Evolutionary conservation across 192 early-diverging fungal species (phyloP).

Genomic region (Lobosporangium transversale): DNA sequence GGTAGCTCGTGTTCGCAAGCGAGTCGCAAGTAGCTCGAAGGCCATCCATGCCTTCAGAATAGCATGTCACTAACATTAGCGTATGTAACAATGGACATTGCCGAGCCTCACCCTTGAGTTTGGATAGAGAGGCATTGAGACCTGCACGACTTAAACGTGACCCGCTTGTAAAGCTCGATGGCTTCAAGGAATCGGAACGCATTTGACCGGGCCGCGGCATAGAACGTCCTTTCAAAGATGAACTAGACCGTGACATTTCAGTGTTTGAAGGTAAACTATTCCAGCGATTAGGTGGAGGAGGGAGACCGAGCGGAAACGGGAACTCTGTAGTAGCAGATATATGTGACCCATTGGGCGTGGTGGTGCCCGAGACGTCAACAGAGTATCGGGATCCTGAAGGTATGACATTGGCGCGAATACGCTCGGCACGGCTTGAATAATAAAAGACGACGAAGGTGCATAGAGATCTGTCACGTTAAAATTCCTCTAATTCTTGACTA

Average conservation of each 20-base stretch:
- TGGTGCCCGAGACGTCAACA: slow-evolving; percentile 15
- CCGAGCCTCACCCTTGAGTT: slow-evolving; percentile 51
- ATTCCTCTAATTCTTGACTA: neutral
- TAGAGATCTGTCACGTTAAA: neutral
- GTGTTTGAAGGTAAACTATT: slow-evolving; percentile 23
- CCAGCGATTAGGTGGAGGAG: slow-evolving; percentile 45
- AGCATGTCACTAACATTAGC: slow-evolving; percentile 81
- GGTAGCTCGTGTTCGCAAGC: slow-evolving; percentile 76
- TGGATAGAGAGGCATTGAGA: slow-evolving; percentile 56
- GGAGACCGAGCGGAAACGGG: slow-evolving; percentile 50
- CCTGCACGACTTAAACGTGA: slow-evolving; percentile 33
- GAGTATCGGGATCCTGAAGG: slow-evolving; percentile 19
- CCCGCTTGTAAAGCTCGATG: slow-evolving; percentile 2
- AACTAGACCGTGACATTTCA: slow-evolving; percentile 3
- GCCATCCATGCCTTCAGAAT: slow-evolving; percentile 80
- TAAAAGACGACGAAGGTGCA: neutral
- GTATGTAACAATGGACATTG: slow-evolving; percentile 68
- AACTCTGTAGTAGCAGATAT: slow-evolving; percentile 43
- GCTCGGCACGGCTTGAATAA: slow-evolving; percentile 27
- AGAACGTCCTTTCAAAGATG: slow-evolving; percentile 21
- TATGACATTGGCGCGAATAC: slow-evolving; percentile 47
- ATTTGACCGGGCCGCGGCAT: slow-evolving; percentile 33
- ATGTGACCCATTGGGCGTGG: slow-evolving; percentile 32
- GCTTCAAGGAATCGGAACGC: slow-evolving; percentile 24
- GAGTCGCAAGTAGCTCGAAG: slow-evolving; percentile 82